Base-by-base conservation (phyloP, 1,139 yeast species). In the Taphrina pruni region DNA sequence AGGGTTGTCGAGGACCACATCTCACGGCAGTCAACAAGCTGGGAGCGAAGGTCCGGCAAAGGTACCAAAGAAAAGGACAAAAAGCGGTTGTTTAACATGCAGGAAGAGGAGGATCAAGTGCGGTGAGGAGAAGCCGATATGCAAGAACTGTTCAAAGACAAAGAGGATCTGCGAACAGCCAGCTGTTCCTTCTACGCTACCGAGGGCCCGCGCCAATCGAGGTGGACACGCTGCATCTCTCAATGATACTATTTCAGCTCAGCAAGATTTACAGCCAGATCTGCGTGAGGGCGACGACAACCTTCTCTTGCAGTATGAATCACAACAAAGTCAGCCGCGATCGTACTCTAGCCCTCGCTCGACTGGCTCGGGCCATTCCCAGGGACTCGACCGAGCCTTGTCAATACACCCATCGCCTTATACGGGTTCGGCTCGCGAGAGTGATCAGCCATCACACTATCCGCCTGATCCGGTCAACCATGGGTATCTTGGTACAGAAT, bases 51-150 rank as follows among this genome's bases (percentile, higher is more conserved):
- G 32, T 2, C n/a, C 54, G 54, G 21, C 58, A 38, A 50, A 51
- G 12, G 60, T 26, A 8, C 67, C 67, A 6, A 65, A 65, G 64
- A 39, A 45, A 14, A 50, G 75, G 41, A 72, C 74, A 20, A 72
- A 73, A 54, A 72, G 73, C 21, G 75, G 75, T 1, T 73, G 75
- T 58, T 35, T 72, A 64, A 73, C 75, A 9, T 73, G 75, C 50
- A 69, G 74, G 21, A 70, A 72, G 50, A 65, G 75, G 39, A 68
- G 75, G 21, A 72, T 73, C 39, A 73, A 73, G 54, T 73, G 75
- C 57, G 52, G 39, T 17, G 61, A 39, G 75, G 73, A 56, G 75
- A 73, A 71, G 57, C 75, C 75, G n/a, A 56, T 43, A 26, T 73
- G 75, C 57, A 46, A 51, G 50, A 73, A 73, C 68, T 73, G 75